Conservation (phyloP, 345 rosid species). For the Pistacia vera region DNA sequence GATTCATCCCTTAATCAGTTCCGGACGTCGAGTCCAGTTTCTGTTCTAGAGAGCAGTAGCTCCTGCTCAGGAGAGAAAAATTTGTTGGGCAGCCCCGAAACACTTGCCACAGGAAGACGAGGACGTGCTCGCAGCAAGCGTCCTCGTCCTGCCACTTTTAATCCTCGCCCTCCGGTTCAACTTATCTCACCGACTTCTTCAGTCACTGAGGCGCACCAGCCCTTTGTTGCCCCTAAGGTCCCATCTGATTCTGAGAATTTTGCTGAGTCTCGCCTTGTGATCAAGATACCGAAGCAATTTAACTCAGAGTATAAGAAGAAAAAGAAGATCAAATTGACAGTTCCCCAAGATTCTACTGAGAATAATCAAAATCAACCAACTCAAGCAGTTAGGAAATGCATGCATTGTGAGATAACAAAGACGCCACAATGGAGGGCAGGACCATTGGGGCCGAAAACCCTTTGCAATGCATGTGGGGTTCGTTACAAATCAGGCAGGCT, state of each 20-base stretch:
- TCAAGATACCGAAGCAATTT: slow-evolving; percentile 69
- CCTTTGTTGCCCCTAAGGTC: slow-evolving; percentile 24
- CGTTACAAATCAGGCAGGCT: slow-evolving; percentile 95
- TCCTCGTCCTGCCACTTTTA: slow-evolving; percentile 74
- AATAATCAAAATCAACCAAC: slow-evolving; percentile 35
- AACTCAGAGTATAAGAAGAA: slow-evolving; percentile 63
- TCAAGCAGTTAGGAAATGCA: slow-evolving; percentile 71
- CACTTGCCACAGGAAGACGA: slow-evolving; percentile 40
- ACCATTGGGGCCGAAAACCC: slow-evolving; percentile 97
- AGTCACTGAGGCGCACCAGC: slow-evolving; percentile 25
- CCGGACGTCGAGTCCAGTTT: slow-evolving; percentile 78
- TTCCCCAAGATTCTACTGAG: slow-evolving; percentile 33
- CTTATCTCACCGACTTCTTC: slow-evolving; percentile 46
- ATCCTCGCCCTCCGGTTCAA: slow-evolving; percentile 55
- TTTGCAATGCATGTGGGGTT: slow-evolving; percentile 97
- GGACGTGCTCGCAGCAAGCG: slow-evolving; percentile 97
- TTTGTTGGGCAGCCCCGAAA: slow-evolving; percentile 41
- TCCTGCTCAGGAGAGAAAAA: slow-evolving; percentile 66
- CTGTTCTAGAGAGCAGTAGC: slow-evolving; percentile 93
- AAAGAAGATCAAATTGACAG: slow-evolving; percentile 72
- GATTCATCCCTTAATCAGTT: slow-evolving; percentile 53
- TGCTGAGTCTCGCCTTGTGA: slow-evolving; percentile 61
- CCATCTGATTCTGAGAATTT: slow-evolving; percentile 56
- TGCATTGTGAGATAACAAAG: slow-evolving; percentile 95
- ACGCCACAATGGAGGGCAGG: slow-evolving; percentile 99